Base-by-base conservation (phyloP, 2,329 filamentous ascomycete species). In the Neonectria punicea region DNA sequence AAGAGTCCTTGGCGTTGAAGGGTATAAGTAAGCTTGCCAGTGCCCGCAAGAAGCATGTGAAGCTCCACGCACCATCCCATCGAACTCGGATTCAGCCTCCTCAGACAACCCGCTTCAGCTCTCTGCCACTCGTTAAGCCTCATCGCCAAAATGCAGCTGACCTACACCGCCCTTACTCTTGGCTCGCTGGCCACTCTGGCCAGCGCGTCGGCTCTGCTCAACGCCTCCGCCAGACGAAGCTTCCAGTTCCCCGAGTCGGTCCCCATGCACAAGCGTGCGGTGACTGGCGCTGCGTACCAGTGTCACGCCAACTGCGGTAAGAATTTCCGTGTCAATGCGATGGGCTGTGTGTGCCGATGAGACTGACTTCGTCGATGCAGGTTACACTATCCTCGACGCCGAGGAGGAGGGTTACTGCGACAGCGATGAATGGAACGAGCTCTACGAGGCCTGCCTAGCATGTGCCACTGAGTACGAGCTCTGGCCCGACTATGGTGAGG, bases 301-400 rank as follows among this genome's bases (percentile, higher is more conserved):
- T 87, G 85, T 74, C 84, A 86, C 67, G 79, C 81, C 68, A 81
- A 82, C 73, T 86, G 84, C 76, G 84, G 84, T 85, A 76, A 64
- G 80, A 75, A 5, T 8, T 39, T n/a, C 7, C 1, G 7, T 32
- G 8, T 3, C 20, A 5, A 30, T 25, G 2, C 11, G 30, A 1
- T 13, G 25, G 36, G 16, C 7, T 30, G n/a, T 7, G 2, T 22
- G 30, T n/a, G 5, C 14, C 30, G 7, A n/a, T 6, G 16, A 28
- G n/a, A 34, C 58, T 61, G 13, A 61, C 60, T 16, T 6, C 46
- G 1, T 13, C 44, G 13, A 2, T 1, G 4, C 51, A 79, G 78
- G 78, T 51, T 71, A 75, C 62, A 64, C 76, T 44, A 78, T 79
- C 51, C 39, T 75, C 20, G 65, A 74, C 49, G 67, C 74, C 18